phyloP scores from a whole-genome alignment of 1,284 basidiomycete species.

The Puccinia hordei region DNA sequence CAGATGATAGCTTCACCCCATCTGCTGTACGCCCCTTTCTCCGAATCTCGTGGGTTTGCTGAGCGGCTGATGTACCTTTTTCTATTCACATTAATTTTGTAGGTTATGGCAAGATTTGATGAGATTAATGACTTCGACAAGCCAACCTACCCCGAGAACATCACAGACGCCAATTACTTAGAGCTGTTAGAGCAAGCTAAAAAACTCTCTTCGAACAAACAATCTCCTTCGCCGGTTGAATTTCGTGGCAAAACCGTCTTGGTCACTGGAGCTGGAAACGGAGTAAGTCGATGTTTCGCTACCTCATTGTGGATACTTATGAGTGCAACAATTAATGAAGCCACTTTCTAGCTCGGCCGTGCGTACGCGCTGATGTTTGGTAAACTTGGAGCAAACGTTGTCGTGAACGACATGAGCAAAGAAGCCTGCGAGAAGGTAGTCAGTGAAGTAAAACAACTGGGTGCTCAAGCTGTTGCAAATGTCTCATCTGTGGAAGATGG shows the following conservation, averaged over 20 bases:
- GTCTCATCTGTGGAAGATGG: conserved; percentile 88
- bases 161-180: conserved; percentile 66
- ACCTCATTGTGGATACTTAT: not conserved
- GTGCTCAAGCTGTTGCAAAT: conserved; percentile 82
- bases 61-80: not conserved
- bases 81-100: conserved; percentile 9
- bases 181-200: conserved; percentile 72
- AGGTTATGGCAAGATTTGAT: conserved; percentile 79
- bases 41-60: not conserved
- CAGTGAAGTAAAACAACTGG: conserved; percentile 82
- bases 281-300: conserved; percentile 58
- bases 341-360: conserved; percentile 69
- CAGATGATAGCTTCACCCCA: conserved; percentile 87
- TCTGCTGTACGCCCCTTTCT: conserved; percentile 70
- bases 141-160: conserved; percentile 71
- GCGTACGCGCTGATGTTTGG: conserved; percentile 89
- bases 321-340: not conserved
- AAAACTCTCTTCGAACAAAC: conserved; percentile 71
- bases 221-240: conserved; percentile 71
- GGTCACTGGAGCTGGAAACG: conserved; percentile 89
- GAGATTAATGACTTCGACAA: conserved; percentile 77
- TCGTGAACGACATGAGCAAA: conserved; percentile 91
- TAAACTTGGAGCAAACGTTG: conserved; percentile 88
- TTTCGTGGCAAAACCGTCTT: conserved; percentile 90
- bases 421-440: conserved; percentile 82